Base-by-base conservation (phyloP, 371 early-diverging fungal species). In the Mortierella sp. region DNA sequence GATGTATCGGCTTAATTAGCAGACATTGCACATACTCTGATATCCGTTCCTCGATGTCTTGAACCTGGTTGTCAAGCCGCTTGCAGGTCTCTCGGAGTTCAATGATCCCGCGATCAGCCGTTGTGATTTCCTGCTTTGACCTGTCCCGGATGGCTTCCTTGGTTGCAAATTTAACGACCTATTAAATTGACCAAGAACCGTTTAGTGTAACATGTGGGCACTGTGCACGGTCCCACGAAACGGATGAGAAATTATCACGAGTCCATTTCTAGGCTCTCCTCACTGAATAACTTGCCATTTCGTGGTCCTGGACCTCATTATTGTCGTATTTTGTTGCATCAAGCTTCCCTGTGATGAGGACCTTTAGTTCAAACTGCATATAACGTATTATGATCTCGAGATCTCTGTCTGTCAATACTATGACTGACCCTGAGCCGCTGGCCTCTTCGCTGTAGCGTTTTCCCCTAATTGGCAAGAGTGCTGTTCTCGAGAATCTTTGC, bases 111-210 rank as follows among this genome's bases (percentile, higher is more conserved):
- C 75, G 60, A 50, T 80, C 81, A 10, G 69, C 69, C 19, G 57
- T 38, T 10, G 81, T 72, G 13, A 80, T 68, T 55, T 74, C 72
- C 28, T 69, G 79, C 32, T 47, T 67, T 32, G 69, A 48, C 58
- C 58, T 80, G 57, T 64, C 55, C 41, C 66, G 66, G 36, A 74
- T 67, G 0, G 67, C 57, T 2, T 79, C 72, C 24, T 80, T 74
- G 33, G 65, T 80, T 4, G 75, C 72, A 66, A 80, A 80, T 24
- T 74, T 74, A 45, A 80, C 63, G 21, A 80, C 65, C 81, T 80
- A 58, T 4, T 16, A 21, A 52, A 52, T 19, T 19, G 43, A 22
- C 36, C 15, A 45, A 4, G n/a, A 4, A 33, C 22, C n/a, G 28
- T 36, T 52, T 33, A 52, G 50, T n/a, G 38, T 36, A 45, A 33